Percentiles rank a stretch among this genome's conserved stretches.
Evolutionary conservation across 805 yeast species (phyloP).

Genomic region (Wickerhamomyces canadensis): DNA sequence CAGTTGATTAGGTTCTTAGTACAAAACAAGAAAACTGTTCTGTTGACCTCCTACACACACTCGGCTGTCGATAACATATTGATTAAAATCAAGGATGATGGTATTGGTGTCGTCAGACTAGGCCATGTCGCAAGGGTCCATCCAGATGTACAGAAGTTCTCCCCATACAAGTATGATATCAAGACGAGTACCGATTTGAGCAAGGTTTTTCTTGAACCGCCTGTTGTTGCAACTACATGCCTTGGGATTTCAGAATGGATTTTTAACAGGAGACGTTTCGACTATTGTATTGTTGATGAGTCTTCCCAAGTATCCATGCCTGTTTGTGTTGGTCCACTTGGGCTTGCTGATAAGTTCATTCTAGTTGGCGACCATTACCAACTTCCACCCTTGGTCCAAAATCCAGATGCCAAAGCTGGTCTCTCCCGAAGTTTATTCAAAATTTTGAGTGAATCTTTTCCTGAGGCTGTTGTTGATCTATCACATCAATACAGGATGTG

Average conservation of each 20-base stretch:
- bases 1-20: slow-evolving; percentile 61
- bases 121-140: slow-evolving; percentile 62
- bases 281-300: slow-evolving; percentile 92
- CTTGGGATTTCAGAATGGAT: slow-evolving; percentile 65
- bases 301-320: slow-evolving; percentile 96
- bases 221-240: slow-evolving; percentile 86
- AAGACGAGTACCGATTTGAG: slow-evolving; percentile 40
- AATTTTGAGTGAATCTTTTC: slow-evolving; percentile 64
- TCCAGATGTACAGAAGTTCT: slow-evolving; percentile 47
- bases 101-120: slow-evolving; percentile 53
- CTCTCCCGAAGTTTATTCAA: slow-evolving; percentile 75
- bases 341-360: slow-evolving; percentile 71
- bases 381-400: slow-evolving; percentile 80
- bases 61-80: slow-evolving; percentile 94
- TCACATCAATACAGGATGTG: slow-evolving; percentile 91
- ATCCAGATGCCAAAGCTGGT: slow-evolving; percentile 54
- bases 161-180: slow-evolving; percentile 39
- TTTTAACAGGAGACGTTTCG: slow-evolving; percentile 58
- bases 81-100: slow-evolving; percentile 53
- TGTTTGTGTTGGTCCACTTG: slow-evolving; percentile 79
- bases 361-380: slow-evolving; percentile 97
- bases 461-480: slow-evolving; percentile 69
- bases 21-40: slow-evolving; percentile 54
- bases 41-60: slow-evolving; percentile 85
- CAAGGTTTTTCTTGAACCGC: slow-evolving; percentile 45